phyloP scores from a whole-genome alignment of 2,329 filamentous ascomycete genomes.

The Colletotrichum falcatum region DNA sequence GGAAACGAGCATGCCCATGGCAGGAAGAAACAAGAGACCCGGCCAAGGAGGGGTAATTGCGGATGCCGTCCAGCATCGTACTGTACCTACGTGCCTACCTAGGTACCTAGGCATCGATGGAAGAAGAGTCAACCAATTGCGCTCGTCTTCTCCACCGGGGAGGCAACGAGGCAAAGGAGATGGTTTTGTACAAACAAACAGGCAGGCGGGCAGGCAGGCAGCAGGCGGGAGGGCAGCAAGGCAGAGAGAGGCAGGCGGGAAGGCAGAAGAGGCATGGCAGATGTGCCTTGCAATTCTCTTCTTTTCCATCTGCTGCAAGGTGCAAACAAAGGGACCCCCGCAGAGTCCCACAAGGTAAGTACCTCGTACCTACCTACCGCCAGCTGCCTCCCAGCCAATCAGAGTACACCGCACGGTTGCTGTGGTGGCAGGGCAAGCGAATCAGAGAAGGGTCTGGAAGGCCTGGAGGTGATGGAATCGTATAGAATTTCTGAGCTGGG shows the following conservation, averaged over 20 bases:
- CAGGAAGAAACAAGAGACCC: neutral
- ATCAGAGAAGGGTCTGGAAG: slow-evolving; percentile 44
- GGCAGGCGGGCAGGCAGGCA: neutral
- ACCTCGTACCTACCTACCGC: no score
- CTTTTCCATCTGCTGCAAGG: slow-evolving; percentile 31
- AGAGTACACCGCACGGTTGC: slow-evolving; percentile 41
- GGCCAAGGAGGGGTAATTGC: neutral
- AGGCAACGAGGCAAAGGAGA: neutral
- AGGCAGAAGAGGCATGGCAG: neutral
- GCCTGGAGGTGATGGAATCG: slow-evolving; percentile 55
- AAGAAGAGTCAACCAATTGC: no score
- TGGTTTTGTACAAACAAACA: no score
- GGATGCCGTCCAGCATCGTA: neutral
- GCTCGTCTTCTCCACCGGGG: neutral
- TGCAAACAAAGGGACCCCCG: slow-evolving; percentile 15
- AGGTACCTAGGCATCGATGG: neutral
- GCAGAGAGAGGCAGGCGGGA: neutral
- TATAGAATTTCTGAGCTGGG: slow-evolving; percentile 57
- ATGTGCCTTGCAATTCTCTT: slow-evolving; percentile 33
- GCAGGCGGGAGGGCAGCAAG: neutral
- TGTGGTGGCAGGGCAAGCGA: slow-evolving; percentile 44
- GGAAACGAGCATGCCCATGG: neutral
- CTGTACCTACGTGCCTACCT: no score
- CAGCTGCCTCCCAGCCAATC: slow-evolving; percentile 41
- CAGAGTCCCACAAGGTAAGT: slow-evolving; percentile 16